Conservation (phyloP, 2,329 filamentous ascomycete species). For the Ophiostoma perfectum region DNA sequence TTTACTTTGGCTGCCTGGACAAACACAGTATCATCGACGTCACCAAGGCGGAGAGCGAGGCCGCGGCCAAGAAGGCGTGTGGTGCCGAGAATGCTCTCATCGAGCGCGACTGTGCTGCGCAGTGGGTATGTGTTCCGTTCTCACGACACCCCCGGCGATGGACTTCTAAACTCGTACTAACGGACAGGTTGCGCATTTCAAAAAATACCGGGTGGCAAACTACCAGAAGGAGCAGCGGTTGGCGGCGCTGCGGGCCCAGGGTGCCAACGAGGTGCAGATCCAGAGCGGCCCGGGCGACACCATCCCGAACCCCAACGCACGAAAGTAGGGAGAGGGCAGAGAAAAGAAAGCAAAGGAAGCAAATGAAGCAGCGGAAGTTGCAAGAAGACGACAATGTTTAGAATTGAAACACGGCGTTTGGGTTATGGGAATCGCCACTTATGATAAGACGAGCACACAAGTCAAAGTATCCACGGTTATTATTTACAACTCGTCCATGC, state of each 20-base stretch:
- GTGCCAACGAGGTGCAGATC: conserved; percentile 54
- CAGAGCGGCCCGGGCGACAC: conserved; percentile 27
- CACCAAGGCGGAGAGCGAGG: conserved; percentile 40
- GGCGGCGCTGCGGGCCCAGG: conserved; percentile 67
- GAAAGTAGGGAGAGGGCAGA: no score
- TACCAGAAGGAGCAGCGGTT: conserved; percentile 76
- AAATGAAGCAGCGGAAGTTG: not conserved
- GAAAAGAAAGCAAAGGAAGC: not conserved
- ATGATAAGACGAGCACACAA: not conserved
- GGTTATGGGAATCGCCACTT: not conserved
- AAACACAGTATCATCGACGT: conserved; percentile 71
- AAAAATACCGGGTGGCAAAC: conserved; percentile 91
- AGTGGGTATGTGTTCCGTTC: conserved; percentile 64
- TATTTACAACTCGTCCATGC: no score
- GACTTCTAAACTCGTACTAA: not conserved
- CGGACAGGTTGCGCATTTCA: conserved; percentile 86
- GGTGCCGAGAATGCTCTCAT: conserved; percentile 50
- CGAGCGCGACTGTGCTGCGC: conserved; percentile 77
- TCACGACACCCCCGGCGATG: not conserved
- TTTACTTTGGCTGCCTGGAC: conserved; percentile 85
- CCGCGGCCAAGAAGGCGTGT: conserved; percentile 38
- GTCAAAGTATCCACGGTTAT: not conserved
- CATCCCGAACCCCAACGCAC: conserved; percentile 14
- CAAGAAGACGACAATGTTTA: not conserved
- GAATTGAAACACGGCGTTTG: conserved; percentile 1